These are phyloP conservation scores for Cucurbita maxima DNA, from an alignment of 306 rosid species.

Conservation along the genomic window DNA sequence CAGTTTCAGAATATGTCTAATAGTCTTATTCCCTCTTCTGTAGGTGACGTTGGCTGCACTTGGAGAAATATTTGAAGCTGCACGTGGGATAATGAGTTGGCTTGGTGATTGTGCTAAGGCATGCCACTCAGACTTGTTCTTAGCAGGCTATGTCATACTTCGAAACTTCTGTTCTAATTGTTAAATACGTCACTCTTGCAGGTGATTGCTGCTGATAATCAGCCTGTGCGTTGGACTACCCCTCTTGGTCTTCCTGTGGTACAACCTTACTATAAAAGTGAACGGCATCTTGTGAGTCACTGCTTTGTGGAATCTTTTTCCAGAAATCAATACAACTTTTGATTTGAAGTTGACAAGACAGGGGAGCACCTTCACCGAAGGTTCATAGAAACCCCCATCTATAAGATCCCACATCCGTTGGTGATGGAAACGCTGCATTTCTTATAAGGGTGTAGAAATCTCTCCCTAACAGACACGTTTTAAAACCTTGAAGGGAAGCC, in stretches of 20 bases:
- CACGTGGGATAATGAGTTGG: constrained; percentile 77
- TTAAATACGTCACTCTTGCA: constrained; percentile 15
- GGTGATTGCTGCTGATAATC: constrained; percentile 69
- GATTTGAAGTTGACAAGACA: neutral
- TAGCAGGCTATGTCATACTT: neutral
- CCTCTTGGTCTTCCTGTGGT: constrained; percentile 90
- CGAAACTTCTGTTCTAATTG: neutral
- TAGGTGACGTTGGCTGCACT: constrained; percentile 88
- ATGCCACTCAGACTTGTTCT: constrained; percentile 8
- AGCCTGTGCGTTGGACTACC: constrained; percentile 78
- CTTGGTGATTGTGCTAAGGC: constrained; percentile 90
- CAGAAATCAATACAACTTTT: neutral
- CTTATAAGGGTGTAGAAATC: too few species aligned
- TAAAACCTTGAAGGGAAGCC: too few species aligned
- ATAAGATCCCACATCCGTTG: too few species aligned
- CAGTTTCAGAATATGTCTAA: neutral
- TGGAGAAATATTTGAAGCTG: constrained; percentile 81
- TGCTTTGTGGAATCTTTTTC: neutral
- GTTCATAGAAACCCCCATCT: neutral
- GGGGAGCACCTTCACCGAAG: neutral
- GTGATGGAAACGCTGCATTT: too few species aligned
- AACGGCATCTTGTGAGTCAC: constrained; percentile 57
- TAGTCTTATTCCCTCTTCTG: neutral
- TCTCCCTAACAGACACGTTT: too few species aligned
- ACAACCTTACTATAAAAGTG: constrained; percentile 66